phyloP scores from a whole-genome alignment of 768 basidiomycete species.

The Russula brevipes region DNA sequence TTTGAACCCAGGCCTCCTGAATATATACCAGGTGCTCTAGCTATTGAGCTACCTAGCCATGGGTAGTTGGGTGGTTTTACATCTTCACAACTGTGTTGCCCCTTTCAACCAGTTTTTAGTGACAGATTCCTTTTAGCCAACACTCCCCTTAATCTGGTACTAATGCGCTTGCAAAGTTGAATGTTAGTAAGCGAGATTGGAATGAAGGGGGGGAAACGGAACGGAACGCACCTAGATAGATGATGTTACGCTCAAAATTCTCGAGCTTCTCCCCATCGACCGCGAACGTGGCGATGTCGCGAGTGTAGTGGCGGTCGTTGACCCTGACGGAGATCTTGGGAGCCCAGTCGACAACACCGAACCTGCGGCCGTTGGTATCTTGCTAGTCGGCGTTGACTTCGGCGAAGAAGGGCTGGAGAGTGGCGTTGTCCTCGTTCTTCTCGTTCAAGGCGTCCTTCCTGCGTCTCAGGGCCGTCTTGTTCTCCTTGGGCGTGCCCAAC shows the following conservation, averaged over 20 bases:
- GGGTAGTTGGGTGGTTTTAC: too few relatives aligned
- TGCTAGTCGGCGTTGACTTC: conserved; percentile 20
- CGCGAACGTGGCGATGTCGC: conserved; percentile 28
- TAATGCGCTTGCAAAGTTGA: too few relatives aligned
- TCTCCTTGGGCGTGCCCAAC: background rate
- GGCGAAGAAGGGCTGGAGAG: conserved; percentile 21
- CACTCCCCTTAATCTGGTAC: too few relatives aligned
- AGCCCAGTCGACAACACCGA: conserved; percentile 29
- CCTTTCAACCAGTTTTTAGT: too few relatives aligned
- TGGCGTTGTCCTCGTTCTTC: conserved; percentile 19
- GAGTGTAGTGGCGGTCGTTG: conserved; percentile 26
- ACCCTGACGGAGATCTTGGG: conserved; percentile 13
- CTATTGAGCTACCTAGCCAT: too few relatives aligned
- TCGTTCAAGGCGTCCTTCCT: conserved; percentile 5
- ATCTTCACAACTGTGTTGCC: too few relatives aligned
- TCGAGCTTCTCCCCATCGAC: conserved; percentile 26
- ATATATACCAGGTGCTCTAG: too few relatives aligned
- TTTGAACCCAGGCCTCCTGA: too few relatives aligned
- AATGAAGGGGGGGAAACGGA: conserved; percentile 20
- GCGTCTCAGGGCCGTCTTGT: background rate
- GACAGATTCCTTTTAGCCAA: too few relatives aligned
- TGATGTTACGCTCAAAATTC: conserved; percentile 22
- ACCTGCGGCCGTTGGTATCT: conserved; percentile 19
- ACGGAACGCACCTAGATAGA: conserved; percentile 29
- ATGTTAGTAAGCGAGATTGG: conserved; percentile 14